Base-by-base conservation (phyloP, 305 asterid species). In the Striga hermonthica region DNA sequence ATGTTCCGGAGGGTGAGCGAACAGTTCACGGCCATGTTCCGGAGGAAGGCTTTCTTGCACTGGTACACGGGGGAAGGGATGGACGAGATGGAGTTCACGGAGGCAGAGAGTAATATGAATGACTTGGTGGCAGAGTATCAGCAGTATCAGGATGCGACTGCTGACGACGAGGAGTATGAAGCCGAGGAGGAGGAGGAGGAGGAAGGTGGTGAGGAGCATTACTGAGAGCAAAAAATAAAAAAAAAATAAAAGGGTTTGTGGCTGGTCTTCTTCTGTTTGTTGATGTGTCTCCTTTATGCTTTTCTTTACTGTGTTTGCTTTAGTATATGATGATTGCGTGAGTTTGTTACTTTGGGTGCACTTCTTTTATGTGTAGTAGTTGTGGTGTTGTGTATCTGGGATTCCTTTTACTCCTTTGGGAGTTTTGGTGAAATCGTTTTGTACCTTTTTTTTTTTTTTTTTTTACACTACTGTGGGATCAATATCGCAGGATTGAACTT, bases 61-160 rank as follows among this genome's bases (percentile, higher is more conserved):
- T 89, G 97, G 97, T 89, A 89, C 75, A 89, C 97, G 0, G 97
- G 97, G 16, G 97, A 89, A 57, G 97, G 96, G 7, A 89, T 89
- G 97, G 97, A 89, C 13, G 97, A 89, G 45, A 89, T 89, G 97
- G 95, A 89, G 85, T 89, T 89, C 64, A 88, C 96, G 1, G 95
- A 88, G 70, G 96, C 94, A 0, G 96, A 86, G 83, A 88, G 96
- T 48, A 89, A 89, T 62, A 89, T 89, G 95, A 89, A 89, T 47
- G 97, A 89, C 78, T 57, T 89, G 76, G 97, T 89, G 64, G 93
- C 97, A 0, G 97, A 86, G 75, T 89, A 89, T 67, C 97, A 89
- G 81, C 97, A 86, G 67, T 89, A 89, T 64, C 97, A 89, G 78
- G 97, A 87, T 64, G 97, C 97, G 8, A 89, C 96, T 53, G 96